Base-by-base conservation (phyloP, 1,139 yeast species). In the Debaryomyces sp. region DNA sequence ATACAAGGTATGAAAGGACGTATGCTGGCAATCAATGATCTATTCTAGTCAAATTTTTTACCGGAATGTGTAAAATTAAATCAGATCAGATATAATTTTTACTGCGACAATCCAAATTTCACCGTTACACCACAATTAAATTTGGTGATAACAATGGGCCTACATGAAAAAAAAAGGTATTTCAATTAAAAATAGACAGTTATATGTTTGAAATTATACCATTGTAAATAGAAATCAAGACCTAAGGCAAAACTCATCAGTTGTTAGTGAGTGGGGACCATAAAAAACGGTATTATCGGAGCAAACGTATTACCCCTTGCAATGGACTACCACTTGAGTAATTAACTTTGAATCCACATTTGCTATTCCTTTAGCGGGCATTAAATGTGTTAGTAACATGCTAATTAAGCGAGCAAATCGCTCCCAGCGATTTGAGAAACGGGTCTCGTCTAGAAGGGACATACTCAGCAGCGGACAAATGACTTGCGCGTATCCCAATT, bases 21-120 rank as follows among this genome's bases (percentile, higher is more conserved):
- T 30, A 30, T 30, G 33, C 29, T 27, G 21, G 10, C 13, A 12
- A 18, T 41, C 27, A 13, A 23, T 29, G 10, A 18, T 30, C 15
- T 21, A 21, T 12, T 18, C 23, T 41, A 21, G 22, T 35, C 38
- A 12, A 35, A 21, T 30, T 13, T 41, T 21, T 15, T 30, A 30
- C 13, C 36, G 26, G 29, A 23, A 41, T 41, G 43, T 41, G 43
- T 41, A 30, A 39, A 41, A 22, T 18, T 40, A 29, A 23, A 41
- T 41, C 43, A 41, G 43, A 41, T 41, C 43, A 41, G 26, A 22
- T n/a, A 30, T 36, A 21, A 29, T 30, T 29, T 41, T 27, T 27
- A 41, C 32, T 41, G 43, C 43, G 43, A 41, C 37, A 32, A 12
- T 8, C 21, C 18, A n/a, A 41, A 41, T 10, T 30, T n/a, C 35